Conservation (phyloP, 441 rosid species). For the Lepidium campestre region DNA sequence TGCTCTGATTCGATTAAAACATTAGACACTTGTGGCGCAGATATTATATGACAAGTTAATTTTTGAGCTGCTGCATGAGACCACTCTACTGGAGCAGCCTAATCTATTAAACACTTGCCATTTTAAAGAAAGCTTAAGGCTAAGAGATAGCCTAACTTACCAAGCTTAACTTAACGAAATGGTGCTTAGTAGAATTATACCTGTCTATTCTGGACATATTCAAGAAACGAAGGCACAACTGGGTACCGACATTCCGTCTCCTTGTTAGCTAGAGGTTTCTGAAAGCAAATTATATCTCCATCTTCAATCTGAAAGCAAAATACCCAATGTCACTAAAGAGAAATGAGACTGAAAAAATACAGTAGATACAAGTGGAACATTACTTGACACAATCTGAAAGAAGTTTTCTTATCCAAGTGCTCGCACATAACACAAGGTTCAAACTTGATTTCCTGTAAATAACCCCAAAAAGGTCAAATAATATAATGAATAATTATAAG, state of each 20-base stretch:
- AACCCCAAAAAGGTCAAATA: not conserved
- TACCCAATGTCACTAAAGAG: slow-evolving; percentile 13
- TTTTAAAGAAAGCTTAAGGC: not conserved
- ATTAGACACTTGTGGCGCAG: not conserved
- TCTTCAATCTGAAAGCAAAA: slow-evolving; percentile 51
- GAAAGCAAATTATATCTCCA: slow-evolving; percentile 68
- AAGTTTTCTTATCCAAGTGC: slow-evolving; percentile 40
- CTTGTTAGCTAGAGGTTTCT: slow-evolving; percentile 39
- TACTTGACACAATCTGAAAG: slow-evolving; percentile 58
- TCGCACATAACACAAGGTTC: slow-evolving; percentile 69
- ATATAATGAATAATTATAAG: not conserved
- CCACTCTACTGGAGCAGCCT: not conserved
- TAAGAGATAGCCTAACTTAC: not conserved
- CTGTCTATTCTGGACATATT: slow-evolving; percentile 67
- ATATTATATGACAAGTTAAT: not conserved
- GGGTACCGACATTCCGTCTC: slow-evolving; percentile 45
- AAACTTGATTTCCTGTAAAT: slow-evolving; percentile 58
- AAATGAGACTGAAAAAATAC: slow-evolving; percentile 3
- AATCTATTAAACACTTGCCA: not conserved
- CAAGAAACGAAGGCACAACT: slow-evolving; percentile 57
- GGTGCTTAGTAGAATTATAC: slow-evolving; percentile 42
- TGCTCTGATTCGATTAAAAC: not conserved
- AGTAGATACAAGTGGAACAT: slow-evolving; percentile 15
- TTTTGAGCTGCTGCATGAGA: slow-evolving; percentile 6
- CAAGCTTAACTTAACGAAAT: slow-evolving; percentile 20